A percentile compares a stretch with the other conserved stretches of the same genome.
phyloP scores from a whole-genome alignment of 129 eudicot species.

The Rutidosis leptorrhynchoides region DNA sequence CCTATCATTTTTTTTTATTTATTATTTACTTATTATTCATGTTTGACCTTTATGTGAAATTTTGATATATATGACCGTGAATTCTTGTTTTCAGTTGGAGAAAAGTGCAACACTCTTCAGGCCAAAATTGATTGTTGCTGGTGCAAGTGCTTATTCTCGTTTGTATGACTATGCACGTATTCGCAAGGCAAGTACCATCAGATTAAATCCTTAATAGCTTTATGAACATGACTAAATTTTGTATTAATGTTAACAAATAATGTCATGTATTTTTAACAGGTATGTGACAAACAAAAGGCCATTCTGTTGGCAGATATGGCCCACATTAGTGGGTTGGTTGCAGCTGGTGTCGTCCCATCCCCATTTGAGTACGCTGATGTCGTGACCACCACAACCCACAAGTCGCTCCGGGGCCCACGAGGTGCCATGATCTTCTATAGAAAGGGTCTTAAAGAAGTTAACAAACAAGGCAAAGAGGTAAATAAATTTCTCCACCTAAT shows the following conservation, averaged over 20 bases:
- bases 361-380: slow-evolving; percentile 96
- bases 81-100: slow-evolving; percentile 62
- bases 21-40: background rate
- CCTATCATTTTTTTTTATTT: background rate
- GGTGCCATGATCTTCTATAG: slow-evolving; percentile 98
- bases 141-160: slow-evolving; percentile 98
- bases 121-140: slow-evolving; percentile 96
- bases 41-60: background rate
- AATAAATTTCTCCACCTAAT: background rate
- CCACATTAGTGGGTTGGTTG: slow-evolving; percentile 91
- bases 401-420: slow-evolving; percentile 99
- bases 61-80: slow-evolving; percentile 17
- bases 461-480: slow-evolving; percentile 95
- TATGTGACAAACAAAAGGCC: slow-evolving; percentile 93
- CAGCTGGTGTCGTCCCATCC: slow-evolving; percentile 91
- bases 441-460: slow-evolving; percentile 86
- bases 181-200: no score
- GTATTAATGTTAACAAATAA: no score
- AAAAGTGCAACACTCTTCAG: slow-evolving; percentile 96
- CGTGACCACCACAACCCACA: slow-evolving; percentile 95
- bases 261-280: no score
- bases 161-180: slow-evolving; percentile 90
- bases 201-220: no score
- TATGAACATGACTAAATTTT: no score
- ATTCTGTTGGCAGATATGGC: slow-evolving; percentile 92